phyloP scores from a whole-genome alignment of 768 basidiomycete species.

The Pulveroboletus sp. region DNA sequence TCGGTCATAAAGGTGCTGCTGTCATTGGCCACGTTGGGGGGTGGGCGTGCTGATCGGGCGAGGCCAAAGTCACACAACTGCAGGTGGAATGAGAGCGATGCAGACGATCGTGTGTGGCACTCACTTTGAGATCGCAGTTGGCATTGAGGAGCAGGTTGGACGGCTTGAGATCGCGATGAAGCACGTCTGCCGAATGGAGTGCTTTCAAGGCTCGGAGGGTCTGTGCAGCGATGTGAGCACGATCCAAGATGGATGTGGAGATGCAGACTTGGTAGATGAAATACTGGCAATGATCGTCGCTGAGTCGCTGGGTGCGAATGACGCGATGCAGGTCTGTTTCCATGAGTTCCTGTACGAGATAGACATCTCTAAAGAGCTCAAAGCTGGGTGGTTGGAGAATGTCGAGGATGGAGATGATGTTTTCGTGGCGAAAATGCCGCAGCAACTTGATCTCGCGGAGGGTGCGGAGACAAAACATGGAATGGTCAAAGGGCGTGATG shows the following conservation, averaged over 20 bases:
- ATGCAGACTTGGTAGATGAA: conserved; percentile 93
- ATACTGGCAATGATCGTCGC: conserved; percentile 96
- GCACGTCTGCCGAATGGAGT: conserved; percentile 90
- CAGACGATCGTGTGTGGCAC: conserved; percentile 10
- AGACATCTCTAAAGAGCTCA: conserved; percentile 84
- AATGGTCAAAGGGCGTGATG: conserved; percentile 93
- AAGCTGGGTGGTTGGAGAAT: conserved; percentile 80
- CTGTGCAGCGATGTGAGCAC: conserved; percentile 31
- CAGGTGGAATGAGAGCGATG: conserved; percentile 1
- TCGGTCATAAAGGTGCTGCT: conserved; percentile 85
- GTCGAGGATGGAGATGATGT: conserved; percentile 95
- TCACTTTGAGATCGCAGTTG: conserved; percentile 92
- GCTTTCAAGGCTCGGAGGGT: conserved; percentile 93
- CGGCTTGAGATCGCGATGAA: conserved; percentile 95
- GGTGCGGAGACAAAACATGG: conserved; percentile 85
- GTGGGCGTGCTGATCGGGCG: conserved; percentile 74
- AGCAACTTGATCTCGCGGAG: conserved; percentile 91
- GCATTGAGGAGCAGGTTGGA: conserved; percentile 94
- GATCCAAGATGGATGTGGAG: conserved; percentile 3
- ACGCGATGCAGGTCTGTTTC: conserved; percentile 97
- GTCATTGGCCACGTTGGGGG: conserved; percentile 69
- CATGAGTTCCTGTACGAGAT: conserved; percentile 71
- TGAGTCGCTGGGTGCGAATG: conserved; percentile 89
- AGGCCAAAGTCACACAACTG: conserved; percentile 88
- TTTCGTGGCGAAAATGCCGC: conserved; percentile 79